Evolutionary conservation across 805 yeast species (phyloP).

Genomic region (Candida endomychidarum): DNA sequence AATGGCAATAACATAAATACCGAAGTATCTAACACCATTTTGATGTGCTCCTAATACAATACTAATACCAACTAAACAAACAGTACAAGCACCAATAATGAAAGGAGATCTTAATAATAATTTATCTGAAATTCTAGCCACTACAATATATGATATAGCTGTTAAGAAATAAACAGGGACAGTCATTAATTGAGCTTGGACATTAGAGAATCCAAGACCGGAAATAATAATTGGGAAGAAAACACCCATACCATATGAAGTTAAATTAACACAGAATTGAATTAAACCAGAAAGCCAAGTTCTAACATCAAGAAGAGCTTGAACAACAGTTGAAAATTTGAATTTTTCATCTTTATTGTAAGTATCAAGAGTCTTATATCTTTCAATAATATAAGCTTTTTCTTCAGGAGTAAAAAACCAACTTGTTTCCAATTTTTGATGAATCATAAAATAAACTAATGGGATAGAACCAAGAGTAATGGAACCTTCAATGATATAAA

Average conservation of each 20-base stretch:
- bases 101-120: slow-evolving; percentile 30
- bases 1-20: slow-evolving; percentile 34
- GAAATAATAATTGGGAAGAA: slow-evolving; percentile 41
- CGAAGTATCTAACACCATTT: slow-evolving; percentile 35
- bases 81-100: slow-evolving; percentile 19
- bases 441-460: slow-evolving; percentile 41
- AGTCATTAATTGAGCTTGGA: slow-evolving; percentile 39
- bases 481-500: slow-evolving; percentile 49
- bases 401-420: slow-evolving; percentile 34
- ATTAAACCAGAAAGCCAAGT: slow-evolving; percentile 33
- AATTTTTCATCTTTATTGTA: slow-evolving; percentile 30
- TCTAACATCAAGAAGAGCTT: slow-evolving; percentile 18
- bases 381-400: slow-evolving; percentile 30
- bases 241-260: slow-evolving; percentile 38
- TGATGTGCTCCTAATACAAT: slow-evolving; percentile 27
- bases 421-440: slow-evolving; percentile 29
- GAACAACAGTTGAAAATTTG: slow-evolving; percentile 16
- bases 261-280: slow-evolving; percentile 45
- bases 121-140: slow-evolving; percentile 28
- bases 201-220: slow-evolving; percentile 26
- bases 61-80: slow-evolving; percentile 26
- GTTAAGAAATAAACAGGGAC: slow-evolving; percentile 40
- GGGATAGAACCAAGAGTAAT: slow-evolving; percentile 21
- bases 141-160: slow-evolving; percentile 23
- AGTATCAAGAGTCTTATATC: slow-evolving; percentile 34